These are phyloP conservation scores for Hypoxylon trugodes DNA, from an alignment of 495 filamentous ascomycete genomes.

Conservation along the genomic window DNA sequence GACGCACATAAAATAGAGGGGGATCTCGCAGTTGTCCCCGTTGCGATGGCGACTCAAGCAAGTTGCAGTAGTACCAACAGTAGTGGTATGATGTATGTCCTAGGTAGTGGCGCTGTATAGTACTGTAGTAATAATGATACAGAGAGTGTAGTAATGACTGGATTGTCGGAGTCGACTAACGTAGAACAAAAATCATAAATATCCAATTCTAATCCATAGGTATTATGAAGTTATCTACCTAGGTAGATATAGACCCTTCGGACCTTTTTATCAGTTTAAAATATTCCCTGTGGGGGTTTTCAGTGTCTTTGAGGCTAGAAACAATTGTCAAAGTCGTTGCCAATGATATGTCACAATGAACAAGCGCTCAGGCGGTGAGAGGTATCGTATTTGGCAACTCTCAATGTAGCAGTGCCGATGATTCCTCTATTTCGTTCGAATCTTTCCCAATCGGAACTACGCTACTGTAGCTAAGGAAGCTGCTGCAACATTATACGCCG, in stretches of 20 bases:
- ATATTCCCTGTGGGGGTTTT: slow-evolving; percentile 13
- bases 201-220: neutral
- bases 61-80: neutral
- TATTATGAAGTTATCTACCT: too few species aligned
- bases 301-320: slow-evolving; percentile 28
- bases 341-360: slow-evolving; percentile 30
- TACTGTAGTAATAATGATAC: too few species aligned
- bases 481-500: slow-evolving; percentile 38
- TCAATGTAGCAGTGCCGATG: slow-evolving; percentile 18
- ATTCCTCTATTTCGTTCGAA: slow-evolving; percentile 17
- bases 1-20: neutral
- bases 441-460: slow-evolving; percentile 29
- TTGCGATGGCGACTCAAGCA: neutral
- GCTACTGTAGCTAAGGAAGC: slow-evolving; percentile 33
- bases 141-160: too few species aligned
- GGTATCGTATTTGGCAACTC: slow-evolving; percentile 28
- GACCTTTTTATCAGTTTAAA: slow-evolving; percentile 13
- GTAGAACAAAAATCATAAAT: slow-evolving; percentile 12
- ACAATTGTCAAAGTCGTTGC: slow-evolving; percentile 19
- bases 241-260: too few species aligned
- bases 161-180: too few species aligned
- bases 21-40: neutral
- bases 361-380: slow-evolving; percentile 25
- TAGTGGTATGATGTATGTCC: too few species aligned
- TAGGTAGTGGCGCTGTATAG: too few species aligned